phyloP scores from a whole-genome alignment of 2,329 filamentous ascomycete species.

The Fusarium nematophilum region DNA sequence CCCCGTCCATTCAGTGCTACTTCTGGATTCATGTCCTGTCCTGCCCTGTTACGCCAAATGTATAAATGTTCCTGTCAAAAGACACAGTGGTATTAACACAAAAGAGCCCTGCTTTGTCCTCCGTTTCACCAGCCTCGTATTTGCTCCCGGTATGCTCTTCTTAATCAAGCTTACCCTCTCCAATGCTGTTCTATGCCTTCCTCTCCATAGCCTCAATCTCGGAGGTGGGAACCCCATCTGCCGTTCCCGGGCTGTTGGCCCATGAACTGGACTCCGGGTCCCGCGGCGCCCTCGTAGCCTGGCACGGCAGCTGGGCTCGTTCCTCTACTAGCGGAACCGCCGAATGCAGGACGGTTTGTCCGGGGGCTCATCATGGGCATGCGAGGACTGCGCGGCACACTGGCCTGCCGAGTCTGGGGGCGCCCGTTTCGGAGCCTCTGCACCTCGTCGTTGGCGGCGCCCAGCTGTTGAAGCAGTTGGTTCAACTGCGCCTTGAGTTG shows the following conservation, averaged over 20 bases:
- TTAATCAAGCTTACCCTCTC: neutral
- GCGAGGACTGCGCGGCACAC: constrained; percentile 69
- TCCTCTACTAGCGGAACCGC: constrained; percentile 59
- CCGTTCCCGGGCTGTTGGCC: constrained; percentile 52
- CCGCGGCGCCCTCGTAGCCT: constrained; percentile 43
- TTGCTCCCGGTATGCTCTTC: neutral
- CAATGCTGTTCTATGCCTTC: neutral
- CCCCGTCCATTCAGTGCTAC: constrained; percentile 1
- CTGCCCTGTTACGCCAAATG: constrained; percentile 10
- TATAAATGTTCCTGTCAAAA: constrained; percentile 11
- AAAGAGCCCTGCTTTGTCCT: constrained; percentile 3
- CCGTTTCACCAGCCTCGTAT: neutral
- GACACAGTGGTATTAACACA: constrained; percentile 13
- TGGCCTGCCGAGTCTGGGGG: constrained; percentile 66
- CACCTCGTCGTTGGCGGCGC: constrained; percentile 59
- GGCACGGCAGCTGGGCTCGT: constrained; percentile 60
- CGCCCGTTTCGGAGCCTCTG: constrained; percentile 60
- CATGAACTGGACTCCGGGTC: constrained; percentile 54
- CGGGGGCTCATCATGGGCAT: constrained; percentile 64
- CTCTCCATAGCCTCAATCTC: constrained; percentile 47
- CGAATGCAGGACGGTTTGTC: constrained; percentile 44
- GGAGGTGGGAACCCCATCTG: constrained; percentile 56
- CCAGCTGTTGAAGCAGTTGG: constrained; percentile 26
- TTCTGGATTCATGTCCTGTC: constrained; percentile 3
- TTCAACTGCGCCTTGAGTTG: constrained; percentile 61